Evolutionary conservation across 202 grass and related monocot species (phyloP).

Genomic region (Hordeum pubiflorum): DNA sequence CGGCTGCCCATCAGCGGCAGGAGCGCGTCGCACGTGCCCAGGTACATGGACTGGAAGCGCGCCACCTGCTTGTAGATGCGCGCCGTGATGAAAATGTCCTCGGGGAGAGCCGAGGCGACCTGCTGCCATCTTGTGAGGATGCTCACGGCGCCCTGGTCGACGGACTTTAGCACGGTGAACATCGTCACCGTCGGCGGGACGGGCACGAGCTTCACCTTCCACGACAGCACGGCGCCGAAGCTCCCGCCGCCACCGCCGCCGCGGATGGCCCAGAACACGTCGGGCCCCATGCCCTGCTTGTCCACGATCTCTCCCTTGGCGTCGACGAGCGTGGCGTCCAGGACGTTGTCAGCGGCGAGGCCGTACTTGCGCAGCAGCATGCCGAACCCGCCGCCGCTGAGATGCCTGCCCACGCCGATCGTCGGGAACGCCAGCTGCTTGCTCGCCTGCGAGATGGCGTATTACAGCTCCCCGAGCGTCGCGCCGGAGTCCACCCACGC

Average conservation of each 20-base stretch:
- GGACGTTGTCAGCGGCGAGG: background rate
- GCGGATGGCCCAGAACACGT: slow-evolving; percentile 4
- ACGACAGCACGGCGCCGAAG: background rate
- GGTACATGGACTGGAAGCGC: background rate
- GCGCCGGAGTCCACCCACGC: slow-evolving; percentile 2
- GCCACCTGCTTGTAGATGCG: background rate
- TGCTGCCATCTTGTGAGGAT: background rate
- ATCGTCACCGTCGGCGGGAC: background rate
- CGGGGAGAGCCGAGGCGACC: background rate
- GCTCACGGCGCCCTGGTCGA: background rate
- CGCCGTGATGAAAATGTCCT: background rate
- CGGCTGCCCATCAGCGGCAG: background rate
- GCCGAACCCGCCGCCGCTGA: slow-evolving; percentile 2
- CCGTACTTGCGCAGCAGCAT: background rate
- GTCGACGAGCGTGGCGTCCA: background rate
- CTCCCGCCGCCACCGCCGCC: background rate
- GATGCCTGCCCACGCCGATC: background rate
- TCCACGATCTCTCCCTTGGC: background rate
- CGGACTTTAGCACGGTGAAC: background rate
- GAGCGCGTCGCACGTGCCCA: background rate
- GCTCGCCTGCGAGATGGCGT: background rate
- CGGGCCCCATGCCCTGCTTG: background rate
- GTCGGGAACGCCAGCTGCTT: background rate
- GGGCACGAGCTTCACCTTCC: background rate
- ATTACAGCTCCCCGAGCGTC: background rate